A percentile compares a stretch with the other conserved stretches of the same genome.
Conservation (phyloP, 495 filamentous ascomycete genomes). For the Friedmanniomyces endolithicus region DNA sequence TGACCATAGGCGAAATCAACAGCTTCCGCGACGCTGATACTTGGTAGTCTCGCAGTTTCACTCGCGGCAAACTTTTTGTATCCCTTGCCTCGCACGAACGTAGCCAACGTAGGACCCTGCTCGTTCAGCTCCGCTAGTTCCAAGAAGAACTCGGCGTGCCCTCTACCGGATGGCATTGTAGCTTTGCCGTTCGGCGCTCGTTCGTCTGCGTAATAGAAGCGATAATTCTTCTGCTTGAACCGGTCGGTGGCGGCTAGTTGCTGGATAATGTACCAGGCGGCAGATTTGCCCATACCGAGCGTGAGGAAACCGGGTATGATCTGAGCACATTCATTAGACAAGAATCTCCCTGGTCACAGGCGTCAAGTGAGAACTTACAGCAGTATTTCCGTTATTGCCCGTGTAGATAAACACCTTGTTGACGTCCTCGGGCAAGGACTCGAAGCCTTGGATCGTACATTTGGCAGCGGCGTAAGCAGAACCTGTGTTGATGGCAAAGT, state of each 20-base stretch:
- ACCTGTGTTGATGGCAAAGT: slow-evolving; percentile 28
- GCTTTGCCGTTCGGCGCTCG: slow-evolving; percentile 25
- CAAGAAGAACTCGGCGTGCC: slow-evolving; percentile 32
- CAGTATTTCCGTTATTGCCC: slow-evolving; percentile 30
- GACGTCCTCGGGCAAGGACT: slow-evolving; percentile 27
- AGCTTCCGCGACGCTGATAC: not conserved
- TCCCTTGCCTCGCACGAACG: slow-evolving; percentile 33
- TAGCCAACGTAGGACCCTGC: slow-evolving; percentile 31
- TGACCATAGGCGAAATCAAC: not conserved
- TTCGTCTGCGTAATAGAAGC: slow-evolving; percentile 36
- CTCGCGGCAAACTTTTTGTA: not conserved
- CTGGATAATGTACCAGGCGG: slow-evolving; percentile 15
- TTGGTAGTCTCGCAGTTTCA: not conserved
- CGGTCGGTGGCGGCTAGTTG: slow-evolving; percentile 1
- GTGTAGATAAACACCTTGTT: slow-evolving; percentile 39
- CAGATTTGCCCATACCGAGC: slow-evolving; percentile 14
- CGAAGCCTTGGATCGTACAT: slow-evolving; percentile 33
- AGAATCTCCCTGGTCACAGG: slow-evolving; percentile 31
- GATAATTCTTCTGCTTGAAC: not conserved
- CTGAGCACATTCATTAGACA: slow-evolving; percentile 27
- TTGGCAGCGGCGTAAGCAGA: slow-evolving; percentile 35
- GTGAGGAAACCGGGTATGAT: slow-evolving; percentile 17
- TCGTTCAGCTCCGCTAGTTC: slow-evolving; percentile 26
- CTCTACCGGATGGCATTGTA: slow-evolving; percentile 23
- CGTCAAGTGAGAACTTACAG: slow-evolving; percentile 23